Evolutionary conservation across 2,329 filamentous ascomycete genomes (phyloP).

Genomic region (Fusarium sp.): DNA sequence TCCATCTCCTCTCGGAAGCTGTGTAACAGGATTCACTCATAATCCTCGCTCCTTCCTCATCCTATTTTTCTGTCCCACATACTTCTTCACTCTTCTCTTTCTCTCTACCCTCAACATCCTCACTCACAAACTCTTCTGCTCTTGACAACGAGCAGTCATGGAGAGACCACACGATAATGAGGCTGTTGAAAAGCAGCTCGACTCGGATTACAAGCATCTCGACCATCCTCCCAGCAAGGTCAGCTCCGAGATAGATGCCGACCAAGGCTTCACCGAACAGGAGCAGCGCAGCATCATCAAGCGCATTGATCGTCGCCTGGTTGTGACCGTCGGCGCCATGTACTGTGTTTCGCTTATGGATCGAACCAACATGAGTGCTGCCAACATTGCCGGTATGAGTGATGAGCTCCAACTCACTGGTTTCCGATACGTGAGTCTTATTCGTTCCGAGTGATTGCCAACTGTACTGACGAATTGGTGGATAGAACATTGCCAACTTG

Average conservation of each 20-base stretch:
- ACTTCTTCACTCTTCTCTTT: neutral
- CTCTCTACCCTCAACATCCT: neutral
- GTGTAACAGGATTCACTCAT: slow-evolving; percentile 28
- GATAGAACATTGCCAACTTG: slow-evolving; percentile 72
- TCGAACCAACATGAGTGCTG: slow-evolving; percentile 78
- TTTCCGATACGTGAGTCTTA: slow-evolving; percentile 57
- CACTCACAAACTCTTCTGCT: neutral
- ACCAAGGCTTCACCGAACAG: slow-evolving; percentile 63
- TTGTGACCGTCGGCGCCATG: slow-evolving; percentile 70
- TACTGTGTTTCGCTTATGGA: slow-evolving; percentile 85
- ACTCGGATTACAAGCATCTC: slow-evolving; percentile 44
- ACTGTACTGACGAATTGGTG: neutral
- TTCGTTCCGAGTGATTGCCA: rapidly evolving
- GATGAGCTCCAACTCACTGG: slow-evolving; percentile 59
- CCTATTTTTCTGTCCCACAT: slow-evolving; percentile 4
- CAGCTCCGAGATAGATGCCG: slow-evolving; percentile 44
- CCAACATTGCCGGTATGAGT: slow-evolving; percentile 75
- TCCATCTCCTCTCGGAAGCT: slow-evolving; percentile 10
- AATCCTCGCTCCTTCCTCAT: slow-evolving; percentile 10
- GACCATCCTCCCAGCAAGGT: slow-evolving; percentile 39
- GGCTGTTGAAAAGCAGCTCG: slow-evolving; percentile 43
- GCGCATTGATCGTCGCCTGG: slow-evolving; percentile 74
- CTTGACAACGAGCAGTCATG: slow-evolving; percentile 33
- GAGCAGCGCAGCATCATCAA: slow-evolving; percentile 76
- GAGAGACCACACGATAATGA: slow-evolving; percentile 34